phyloP scores from a whole-genome alignment of 139 green algal species.

The Coelastrella sp. region DNA sequence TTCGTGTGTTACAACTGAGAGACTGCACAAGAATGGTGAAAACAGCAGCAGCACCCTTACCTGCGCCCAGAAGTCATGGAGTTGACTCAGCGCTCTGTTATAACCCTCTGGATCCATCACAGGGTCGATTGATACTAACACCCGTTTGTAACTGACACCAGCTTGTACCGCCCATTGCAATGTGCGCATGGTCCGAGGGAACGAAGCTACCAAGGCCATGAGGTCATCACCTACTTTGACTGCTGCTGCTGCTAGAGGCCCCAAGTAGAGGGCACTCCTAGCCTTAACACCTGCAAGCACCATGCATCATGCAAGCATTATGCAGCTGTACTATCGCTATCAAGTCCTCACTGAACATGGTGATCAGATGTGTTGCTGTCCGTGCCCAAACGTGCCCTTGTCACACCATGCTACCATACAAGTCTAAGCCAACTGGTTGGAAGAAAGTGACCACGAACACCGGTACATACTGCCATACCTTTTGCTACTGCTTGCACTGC shows the following conservation, averaged over 20 bases:
- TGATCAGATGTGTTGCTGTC: too few relatives aligned
- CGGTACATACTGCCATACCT: constrained; percentile 16
- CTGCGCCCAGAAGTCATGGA: constrained; percentile 55
- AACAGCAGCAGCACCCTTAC: not conserved
- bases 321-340: too few relatives aligned
- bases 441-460: too few relatives aligned
- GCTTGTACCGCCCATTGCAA: constrained; percentile 54
- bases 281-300: not conserved
- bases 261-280: not conserved
- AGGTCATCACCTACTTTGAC: constrained; percentile 38
- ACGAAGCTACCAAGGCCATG: constrained; percentile 35
- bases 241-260: constrained; percentile 41
- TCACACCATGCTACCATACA: too few relatives aligned
- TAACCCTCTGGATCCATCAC: constrained; percentile 8
- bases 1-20: too few relatives aligned
- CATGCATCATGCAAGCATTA: not conserved
- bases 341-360: too few relatives aligned
- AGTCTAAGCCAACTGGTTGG: too few relatives aligned
- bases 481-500: constrained; percentile 15
- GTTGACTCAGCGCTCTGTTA: constrained; percentile 19
- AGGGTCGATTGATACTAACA: constrained; percentile 38
- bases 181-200: constrained; percentile 52
- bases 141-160: constrained; percentile 53
- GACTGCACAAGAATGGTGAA: too few relatives aligned
- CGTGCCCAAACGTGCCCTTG: too few relatives aligned